These are phyloP conservation scores for Macadamia integrifolia DNA, from an alignment of 164 flowering plant species.

Conservation along the genomic window DNA sequence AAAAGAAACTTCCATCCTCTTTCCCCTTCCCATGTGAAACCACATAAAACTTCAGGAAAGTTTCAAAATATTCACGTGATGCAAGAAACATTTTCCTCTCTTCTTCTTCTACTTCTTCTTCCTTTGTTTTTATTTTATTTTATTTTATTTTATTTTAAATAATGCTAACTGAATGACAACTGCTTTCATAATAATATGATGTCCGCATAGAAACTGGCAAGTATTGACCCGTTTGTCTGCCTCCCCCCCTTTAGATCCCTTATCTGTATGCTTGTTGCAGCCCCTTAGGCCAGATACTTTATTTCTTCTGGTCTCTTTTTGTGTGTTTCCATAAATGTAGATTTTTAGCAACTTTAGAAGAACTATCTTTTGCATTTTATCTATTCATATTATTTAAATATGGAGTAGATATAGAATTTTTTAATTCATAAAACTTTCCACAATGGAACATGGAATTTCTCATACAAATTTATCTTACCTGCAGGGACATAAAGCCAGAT, in stretches of 20 bases:
- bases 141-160: background rate
- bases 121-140: too few relatives aligned
- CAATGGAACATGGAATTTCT: background rate
- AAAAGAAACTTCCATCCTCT: background rate
- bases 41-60: background rate
- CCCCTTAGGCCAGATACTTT: too few relatives aligned
- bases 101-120: too few relatives aligned
- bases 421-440: background rate
- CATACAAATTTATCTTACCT: constrained; percentile 15
- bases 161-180: background rate
- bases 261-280: too few relatives aligned
- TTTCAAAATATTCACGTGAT: background rate
- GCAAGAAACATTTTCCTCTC: background rate
- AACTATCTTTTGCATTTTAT: background rate
- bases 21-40: background rate
- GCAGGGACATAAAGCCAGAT: constrained; percentile 95
- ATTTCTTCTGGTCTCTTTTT: too few relatives aligned
- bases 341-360: too few relatives aligned
- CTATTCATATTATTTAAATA: background rate
- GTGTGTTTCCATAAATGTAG: too few relatives aligned
- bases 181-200: background rate
- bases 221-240: background rate
- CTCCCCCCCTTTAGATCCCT: too few relatives aligned
- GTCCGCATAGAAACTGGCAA: background rate
- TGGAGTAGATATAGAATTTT: background rate